Conservation (phyloP, 2,329 filamentous ascomycete species). For the Pseudogymnoascus sp. region DNA sequence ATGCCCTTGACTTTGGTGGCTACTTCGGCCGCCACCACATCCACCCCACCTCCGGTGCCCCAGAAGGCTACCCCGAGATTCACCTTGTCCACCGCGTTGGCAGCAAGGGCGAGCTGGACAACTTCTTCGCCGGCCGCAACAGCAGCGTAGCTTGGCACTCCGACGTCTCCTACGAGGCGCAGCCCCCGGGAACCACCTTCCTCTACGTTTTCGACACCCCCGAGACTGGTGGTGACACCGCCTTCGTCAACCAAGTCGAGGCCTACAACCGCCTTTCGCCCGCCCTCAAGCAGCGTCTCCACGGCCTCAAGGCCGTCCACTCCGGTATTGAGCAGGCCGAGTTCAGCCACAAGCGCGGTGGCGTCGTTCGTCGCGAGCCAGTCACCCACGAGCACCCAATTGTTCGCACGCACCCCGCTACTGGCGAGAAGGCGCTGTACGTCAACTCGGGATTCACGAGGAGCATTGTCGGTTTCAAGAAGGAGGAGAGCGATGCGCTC, state of each 20-base stretch:
- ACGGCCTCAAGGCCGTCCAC: slow-evolving; percentile 73
- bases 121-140: slow-evolving; percentile 61
- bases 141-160: slow-evolving; percentile 85
- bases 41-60: slow-evolving; percentile 69
- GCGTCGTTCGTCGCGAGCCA: slow-evolving; percentile 67
- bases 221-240: slow-evolving; percentile 70
- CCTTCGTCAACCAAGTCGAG: slow-evolving; percentile 71
- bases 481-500: slow-evolving; percentile 69
- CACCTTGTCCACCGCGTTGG: slow-evolving; percentile 71
- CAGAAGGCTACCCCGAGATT: slow-evolving; percentile 63
- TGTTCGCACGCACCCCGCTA: slow-evolving; percentile 71
- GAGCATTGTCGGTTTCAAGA: slow-evolving; percentile 72
- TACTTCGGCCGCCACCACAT: slow-evolving; percentile 80
- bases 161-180: slow-evolving; percentile 78
- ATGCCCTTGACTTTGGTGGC: slow-evolving; percentile 59
- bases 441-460: slow-evolving; percentile 73
- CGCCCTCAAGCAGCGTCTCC: slow-evolving; percentile 68
- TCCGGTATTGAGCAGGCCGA: slow-evolving; percentile 76
- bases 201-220: slow-evolving; percentile 81
- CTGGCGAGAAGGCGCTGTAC: slow-evolving; percentile 75
- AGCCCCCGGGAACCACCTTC: slow-evolving; percentile 86
- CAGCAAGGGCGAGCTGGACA: slow-evolving; percentile 49
- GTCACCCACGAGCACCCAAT: slow-evolving; percentile 68
- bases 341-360: slow-evolving; percentile 55
- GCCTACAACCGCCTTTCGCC: slow-evolving; percentile 77